Evolutionary conservation across 2,329 filamentous ascomycete species (phyloP), one percentile per base, ranked within the genome.

Genomic region (Plenodomus tracheiphilus): DNA sequence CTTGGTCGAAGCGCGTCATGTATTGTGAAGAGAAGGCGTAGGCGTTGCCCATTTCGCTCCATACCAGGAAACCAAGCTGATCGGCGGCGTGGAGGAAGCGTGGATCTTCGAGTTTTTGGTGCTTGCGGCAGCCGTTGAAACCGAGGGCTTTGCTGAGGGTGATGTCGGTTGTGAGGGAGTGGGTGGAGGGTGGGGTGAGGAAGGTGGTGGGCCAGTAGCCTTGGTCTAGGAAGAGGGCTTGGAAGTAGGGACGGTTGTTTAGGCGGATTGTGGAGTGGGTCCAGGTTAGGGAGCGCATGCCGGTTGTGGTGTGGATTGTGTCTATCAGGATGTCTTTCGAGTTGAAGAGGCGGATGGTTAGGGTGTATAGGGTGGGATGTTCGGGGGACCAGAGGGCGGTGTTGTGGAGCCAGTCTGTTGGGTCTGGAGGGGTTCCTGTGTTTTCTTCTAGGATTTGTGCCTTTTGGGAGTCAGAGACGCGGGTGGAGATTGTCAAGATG

Each of bases 31-130:
- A 82, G 66, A 86, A 87, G 48, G 82, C 77, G 61, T 86, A 88
- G 1, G 81, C 81, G 54, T 85, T 87, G 34, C 82, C 82, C 75
- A 85, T 85, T 65, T 85, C 83, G 19, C 80, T 82, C 83, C 83
- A 85, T 4, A 85, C 81, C 0, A 86, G 74, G 66, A 81, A 85
- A 1, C 83, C 83, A 1, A 85, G 77, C 42, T 73, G 76, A 53
- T 85, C 81, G 1, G 83, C 83, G 79, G 79, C 84, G 74, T 85
- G 83, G 56, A 82, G 74, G 66, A 85, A 85, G 0, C 78, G 50
- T 0, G 83, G 82, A 41, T 84, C 81, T 66, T 85, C 83, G 35
- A 85, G 81, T 61, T 85, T 85, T 62, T 85, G 82, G 64, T 86
- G 83, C 70, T 85, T 85, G 47, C 83, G 77, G 63, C 83, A 85